These are phyloP conservation scores for Pelargonium citronellum DNA, from an alignment of 441 rosid genomes.

Conservation along the genomic window DNA sequence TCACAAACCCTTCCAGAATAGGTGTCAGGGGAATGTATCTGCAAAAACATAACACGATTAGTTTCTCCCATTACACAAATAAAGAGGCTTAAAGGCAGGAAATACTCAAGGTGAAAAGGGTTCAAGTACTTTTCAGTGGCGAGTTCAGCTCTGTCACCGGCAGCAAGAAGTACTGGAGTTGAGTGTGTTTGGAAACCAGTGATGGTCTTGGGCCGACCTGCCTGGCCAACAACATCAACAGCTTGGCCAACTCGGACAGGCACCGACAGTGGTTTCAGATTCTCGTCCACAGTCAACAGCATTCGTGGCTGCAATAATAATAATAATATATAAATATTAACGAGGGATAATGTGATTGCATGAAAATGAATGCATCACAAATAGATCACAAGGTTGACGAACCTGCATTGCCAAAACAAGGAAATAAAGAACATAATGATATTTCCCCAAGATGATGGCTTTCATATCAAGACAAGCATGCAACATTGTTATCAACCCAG, in stretches of 20 bases:
- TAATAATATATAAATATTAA: background rate
- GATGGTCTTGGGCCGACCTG: conserved; percentile 88
- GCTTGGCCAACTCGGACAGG: conserved; percentile 93
- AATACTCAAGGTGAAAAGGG: background rate
- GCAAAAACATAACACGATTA: conserved; percentile 16
- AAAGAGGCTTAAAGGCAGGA: background rate
- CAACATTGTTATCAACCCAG: conserved; percentile 68
- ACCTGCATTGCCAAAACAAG: conserved; percentile 96
- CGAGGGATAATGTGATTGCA: background rate
- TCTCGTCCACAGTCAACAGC: conserved; percentile 77
- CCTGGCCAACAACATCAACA: conserved; percentile 91
- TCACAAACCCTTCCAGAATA: conserved; percentile 83
- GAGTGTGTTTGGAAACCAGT: conserved; percentile 95
- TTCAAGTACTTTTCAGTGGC: conserved; percentile 80
- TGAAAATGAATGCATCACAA: background rate
- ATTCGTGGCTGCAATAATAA: conserved; percentile 66
- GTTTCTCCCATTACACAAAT: conserved; percentile 11
- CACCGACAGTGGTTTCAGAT: conserved; percentile 69
- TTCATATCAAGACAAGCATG: conserved; percentile 90
- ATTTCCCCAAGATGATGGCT: conserved; percentile 72
- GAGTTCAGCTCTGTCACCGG: conserved; percentile 87
- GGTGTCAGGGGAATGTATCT: conserved; percentile 87
- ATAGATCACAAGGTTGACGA: conserved; percentile 6
- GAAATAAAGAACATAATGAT: conserved; percentile 82
- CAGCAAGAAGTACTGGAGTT: conserved; percentile 86